Conservation (phyloP, 139 green algal genomes). For the Zygnema circumcarinatum region DNA sequence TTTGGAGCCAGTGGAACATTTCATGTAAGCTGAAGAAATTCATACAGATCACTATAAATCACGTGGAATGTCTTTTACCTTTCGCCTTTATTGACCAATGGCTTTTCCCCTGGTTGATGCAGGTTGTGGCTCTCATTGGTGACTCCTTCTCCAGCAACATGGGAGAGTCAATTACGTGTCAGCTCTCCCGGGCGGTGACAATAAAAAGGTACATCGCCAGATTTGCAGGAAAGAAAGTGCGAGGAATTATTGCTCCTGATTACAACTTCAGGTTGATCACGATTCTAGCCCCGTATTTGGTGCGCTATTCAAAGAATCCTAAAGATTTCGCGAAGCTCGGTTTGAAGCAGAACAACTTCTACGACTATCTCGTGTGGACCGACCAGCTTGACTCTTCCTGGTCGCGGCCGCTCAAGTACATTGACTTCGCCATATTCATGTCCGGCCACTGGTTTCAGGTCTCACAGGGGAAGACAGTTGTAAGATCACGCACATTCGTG, state of each 20-base stretch:
- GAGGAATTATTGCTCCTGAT: slow-evolving; percentile 19
- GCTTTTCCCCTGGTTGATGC: slow-evolving; percentile 8
- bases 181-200: not conserved
- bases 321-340: slow-evolving; percentile 17
- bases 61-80: too few species aligned
- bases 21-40: too few species aligned
- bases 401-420: not conserved
- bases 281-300: slow-evolving; percentile 35
- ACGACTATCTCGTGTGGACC: slow-evolving; percentile 44
- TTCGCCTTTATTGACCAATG: too few species aligned
- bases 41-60: too few species aligned
- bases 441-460: slow-evolving; percentile 22
- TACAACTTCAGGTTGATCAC: slow-evolving; percentile 33
- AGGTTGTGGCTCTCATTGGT: slow-evolving; percentile 42
- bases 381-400: slow-evolving; percentile 32
- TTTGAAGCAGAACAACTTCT: not conserved
- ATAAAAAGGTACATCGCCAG: slow-evolving; percentile 8
- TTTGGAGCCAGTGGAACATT: too few species aligned
- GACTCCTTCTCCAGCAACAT: slow-evolving; percentile 48
- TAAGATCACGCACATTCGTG: slow-evolving; percentile 19
- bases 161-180: slow-evolving; percentile 32
- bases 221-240: slow-evolving; percentile 9
- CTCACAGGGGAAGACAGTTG: slow-evolving; percentile 14
- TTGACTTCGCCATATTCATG: slow-evolving; percentile 1
- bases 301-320: slow-evolving; percentile 27